Evolutionary conservation across 306 rosid species (phyloP), one percentile per base, ranked within the genome.

Genomic region (Quercus bicolor): DNA sequence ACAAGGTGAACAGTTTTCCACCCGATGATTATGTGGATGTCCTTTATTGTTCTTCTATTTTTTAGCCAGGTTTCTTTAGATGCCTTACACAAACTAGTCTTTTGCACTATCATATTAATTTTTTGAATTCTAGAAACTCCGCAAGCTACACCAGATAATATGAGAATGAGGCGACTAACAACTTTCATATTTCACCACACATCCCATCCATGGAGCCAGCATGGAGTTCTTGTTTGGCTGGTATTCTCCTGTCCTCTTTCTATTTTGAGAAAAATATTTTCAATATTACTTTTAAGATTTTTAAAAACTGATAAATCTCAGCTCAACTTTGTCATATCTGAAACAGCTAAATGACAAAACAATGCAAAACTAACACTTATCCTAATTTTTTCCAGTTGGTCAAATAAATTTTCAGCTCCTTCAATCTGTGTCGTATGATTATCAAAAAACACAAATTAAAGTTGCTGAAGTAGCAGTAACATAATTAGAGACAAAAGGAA

Each of bases 131-230:
- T 78, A 92, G 98, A 84, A 68, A 66, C 83, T 78, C 59, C 86
- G 53, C 82, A 78, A 78, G 81, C 72, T 57, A 64, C 80, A 24
- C 34, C 88, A 56, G 68, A 68, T 5, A 34, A 61, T 77, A 21
- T 72, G 20, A 88, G 76, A 81, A 74, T 92, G 80, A 80, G 75
- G 70, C 89, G 98, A 85, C 87, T 91, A 69, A 72, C 83, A 15
- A 89, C 98, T 64, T 95, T 95, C 84, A 75, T 91, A 72, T 83
- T 11, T 84, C 89, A 95, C 77, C 92, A 54, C 0, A 68, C 97
- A 12, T 95, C 97, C 59, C 97, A 95, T 86, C 90, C 98, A 57
- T 95, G 98, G 97, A 95, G 98, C 77, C 82, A 86, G 79, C 89
- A 88, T 84, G 81, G 75, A 79, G 33, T 84, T 88, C 86, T 95